Conservation (phyloP, 257 asterid genomes). For the Rubia yunnanensis region DNA sequence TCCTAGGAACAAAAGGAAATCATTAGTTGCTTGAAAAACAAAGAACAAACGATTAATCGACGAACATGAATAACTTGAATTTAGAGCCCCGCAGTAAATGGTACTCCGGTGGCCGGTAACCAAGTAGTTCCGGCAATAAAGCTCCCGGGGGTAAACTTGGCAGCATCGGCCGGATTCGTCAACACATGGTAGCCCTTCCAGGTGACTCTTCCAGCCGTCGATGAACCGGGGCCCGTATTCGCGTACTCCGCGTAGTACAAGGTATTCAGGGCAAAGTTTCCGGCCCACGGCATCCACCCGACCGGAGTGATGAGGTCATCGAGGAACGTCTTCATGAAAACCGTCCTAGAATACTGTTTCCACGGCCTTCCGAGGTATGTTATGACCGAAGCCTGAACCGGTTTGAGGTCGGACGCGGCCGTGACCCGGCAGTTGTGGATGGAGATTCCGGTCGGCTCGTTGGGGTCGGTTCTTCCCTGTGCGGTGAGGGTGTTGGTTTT, state of each 20-base stretch:
- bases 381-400: conserved; percentile 37
- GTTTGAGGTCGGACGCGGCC: conserved; percentile 45
- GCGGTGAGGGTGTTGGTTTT: conserved; percentile 62
- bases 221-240: conserved; percentile 72
- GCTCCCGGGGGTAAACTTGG: conserved; percentile 44
- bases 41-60: neutral
- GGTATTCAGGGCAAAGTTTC: conserved; percentile 51
- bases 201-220: conserved; percentile 46
- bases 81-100: conserved; percentile 27
- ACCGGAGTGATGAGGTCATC: conserved; percentile 49
- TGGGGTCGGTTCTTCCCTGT: conserved; percentile 62
- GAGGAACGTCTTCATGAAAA: conserved; percentile 45
- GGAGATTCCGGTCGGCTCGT: conserved; percentile 67
- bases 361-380: conserved; percentile 86
- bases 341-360: conserved; percentile 59
- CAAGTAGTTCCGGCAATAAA: conserved; percentile 60
- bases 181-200: conserved; percentile 25
- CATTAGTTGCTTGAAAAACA: no score
- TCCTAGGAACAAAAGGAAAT: neutral
- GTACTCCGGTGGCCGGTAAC: conserved; percentile 55
- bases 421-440: conserved; percentile 53
- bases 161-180: conserved; percentile 28
- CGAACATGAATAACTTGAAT: neutral
- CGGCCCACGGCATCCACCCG: conserved; percentile 89
- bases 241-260: conserved; percentile 67